Evolutionary conservation across 73 alveolate species (phyloP).

Genomic region (Paramecium pentaurelia): DNA sequence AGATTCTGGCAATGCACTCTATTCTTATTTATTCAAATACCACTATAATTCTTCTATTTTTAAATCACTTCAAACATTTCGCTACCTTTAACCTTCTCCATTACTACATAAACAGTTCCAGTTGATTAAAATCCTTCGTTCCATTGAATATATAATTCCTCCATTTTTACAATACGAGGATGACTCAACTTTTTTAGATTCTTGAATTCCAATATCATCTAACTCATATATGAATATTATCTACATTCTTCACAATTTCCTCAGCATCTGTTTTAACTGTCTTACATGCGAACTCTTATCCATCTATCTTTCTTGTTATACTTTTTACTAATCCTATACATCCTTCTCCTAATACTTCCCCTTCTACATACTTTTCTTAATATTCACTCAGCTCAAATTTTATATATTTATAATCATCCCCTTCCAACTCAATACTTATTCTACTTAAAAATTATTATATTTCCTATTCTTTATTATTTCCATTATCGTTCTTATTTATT

Average conservation of each 20-base stretch:
- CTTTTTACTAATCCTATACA: slow-evolving; percentile 53
- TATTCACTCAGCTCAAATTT: neutral
- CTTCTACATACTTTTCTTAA: neutral
- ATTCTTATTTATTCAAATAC: neutral
- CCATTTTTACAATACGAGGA: slow-evolving; percentile 48
- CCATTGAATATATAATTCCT: slow-evolving; percentile 42
- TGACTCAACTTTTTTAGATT: slow-evolving; percentile 45
- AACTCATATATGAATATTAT: neutral
- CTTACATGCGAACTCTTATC: slow-evolving; percentile 42
- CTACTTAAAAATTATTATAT: neutral
- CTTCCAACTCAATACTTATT: neutral
- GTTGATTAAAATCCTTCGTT: slow-evolving; percentile 38
- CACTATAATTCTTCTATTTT: slow-evolving; percentile 35
- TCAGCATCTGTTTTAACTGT: slow-evolving; percentile 57
- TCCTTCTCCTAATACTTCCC: slow-evolving; percentile 50
- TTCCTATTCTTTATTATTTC: neutral
- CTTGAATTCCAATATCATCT: slow-evolving; percentile 54
- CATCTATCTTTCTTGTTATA: slow-evolving; percentile 24
- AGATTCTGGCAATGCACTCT: neutral
- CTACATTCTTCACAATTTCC: slow-evolving; percentile 50
- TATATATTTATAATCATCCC: neutral
- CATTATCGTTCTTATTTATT: neutral
- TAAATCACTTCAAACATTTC: slow-evolving; percentile 59
- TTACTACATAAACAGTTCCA: slow-evolving; percentile 42
- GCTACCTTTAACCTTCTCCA: slow-evolving; percentile 47